Conservation (phyloP, 2,329 filamentous ascomycete genomes). For the Dryadomyces quercus-mongolicae region DNA sequence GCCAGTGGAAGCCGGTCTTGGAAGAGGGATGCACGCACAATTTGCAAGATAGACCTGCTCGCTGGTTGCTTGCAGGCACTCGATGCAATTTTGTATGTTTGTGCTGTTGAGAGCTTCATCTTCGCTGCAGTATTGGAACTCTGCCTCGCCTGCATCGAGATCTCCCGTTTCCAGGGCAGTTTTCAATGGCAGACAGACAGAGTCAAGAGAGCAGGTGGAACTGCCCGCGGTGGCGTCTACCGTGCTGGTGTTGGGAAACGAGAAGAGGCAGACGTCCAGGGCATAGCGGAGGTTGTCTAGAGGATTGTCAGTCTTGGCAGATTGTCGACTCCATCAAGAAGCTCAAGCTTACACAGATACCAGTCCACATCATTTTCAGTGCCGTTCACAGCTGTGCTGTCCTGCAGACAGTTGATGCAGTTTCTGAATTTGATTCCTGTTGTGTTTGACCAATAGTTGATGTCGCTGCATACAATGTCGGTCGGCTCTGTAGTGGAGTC, state of each 20-base stretch:
- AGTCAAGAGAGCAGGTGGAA: conserved; percentile 29
- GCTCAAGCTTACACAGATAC: conserved; percentile 31
- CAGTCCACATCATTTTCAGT: conserved; percentile 29
- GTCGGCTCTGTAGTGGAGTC: conserved; percentile 28
- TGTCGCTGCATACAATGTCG: conserved; percentile 35
- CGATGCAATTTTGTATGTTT: conserved; percentile 24
- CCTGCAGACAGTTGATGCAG: conserved; percentile 34
- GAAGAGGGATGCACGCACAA: conserved; percentile 23
- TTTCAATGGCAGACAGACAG: conserved; percentile 28
- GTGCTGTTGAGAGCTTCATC: conserved; percentile 20
- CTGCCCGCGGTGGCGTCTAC: conserved; percentile 20
- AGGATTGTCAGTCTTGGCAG: background rate
- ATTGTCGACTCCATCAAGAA: too few relatives aligned
- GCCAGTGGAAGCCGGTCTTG: too few relatives aligned
- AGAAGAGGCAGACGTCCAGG: conserved; percentile 33
- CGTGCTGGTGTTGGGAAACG: conserved; percentile 17
- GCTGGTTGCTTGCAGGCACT: conserved; percentile 28
- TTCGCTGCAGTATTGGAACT: conserved; percentile 30
- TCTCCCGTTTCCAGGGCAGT: conserved; percentile 22
- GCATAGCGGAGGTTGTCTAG: conserved; percentile 38
- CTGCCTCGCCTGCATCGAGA: conserved; percentile 14
- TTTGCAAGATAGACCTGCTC: conserved; percentile 33
- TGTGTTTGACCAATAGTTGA: conserved; percentile 23
- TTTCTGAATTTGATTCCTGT: conserved; percentile 32
- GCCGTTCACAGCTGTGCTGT: conserved; percentile 27